These are phyloP conservation scores for Mycotypha africana DNA, from an alignment of 371 early-diverging fungal genomes.

Conservation along the genomic window DNA sequence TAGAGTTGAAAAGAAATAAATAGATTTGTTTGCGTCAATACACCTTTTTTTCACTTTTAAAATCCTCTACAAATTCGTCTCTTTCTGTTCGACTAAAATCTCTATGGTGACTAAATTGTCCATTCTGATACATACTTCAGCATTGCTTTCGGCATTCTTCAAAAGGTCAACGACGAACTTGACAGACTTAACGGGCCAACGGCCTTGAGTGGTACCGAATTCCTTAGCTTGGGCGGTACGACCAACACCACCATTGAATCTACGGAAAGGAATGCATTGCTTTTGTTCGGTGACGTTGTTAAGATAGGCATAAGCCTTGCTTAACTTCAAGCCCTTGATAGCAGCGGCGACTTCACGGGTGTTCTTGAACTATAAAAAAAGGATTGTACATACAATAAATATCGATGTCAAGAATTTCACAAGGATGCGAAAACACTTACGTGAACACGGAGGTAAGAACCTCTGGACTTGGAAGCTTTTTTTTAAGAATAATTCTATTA, in stretches of 20 bases:
- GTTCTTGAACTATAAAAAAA: constrained; percentile 79
- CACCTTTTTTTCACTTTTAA: background rate
- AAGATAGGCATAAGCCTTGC: constrained; percentile 93
- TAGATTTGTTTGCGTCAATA: background rate
- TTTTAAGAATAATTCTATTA: too few species aligned
- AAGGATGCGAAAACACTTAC: constrained; percentile 30
- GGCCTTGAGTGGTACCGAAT: constrained; percentile 87
- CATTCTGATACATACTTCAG: too few species aligned
- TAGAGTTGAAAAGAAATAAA: constrained; percentile 8
- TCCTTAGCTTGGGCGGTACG: constrained; percentile 96
- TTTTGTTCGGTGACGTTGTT: constrained; percentile 93
- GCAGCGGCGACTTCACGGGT: constrained; percentile 97
- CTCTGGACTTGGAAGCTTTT: constrained; percentile 89
- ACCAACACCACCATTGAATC: constrained; percentile 96
- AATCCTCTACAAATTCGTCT: background rate
- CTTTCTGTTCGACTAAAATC: background rate
- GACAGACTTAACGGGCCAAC: constrained; percentile 98
- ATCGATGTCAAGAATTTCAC: too few species aligned
- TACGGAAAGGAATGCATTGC: constrained; percentile 96
- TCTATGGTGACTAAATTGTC: background rate
- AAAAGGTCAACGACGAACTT: constrained; percentile 89
- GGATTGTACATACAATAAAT: background rate
- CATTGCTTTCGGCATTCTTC: constrained; percentile 96
- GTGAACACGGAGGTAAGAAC: constrained; percentile 97
- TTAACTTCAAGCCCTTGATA: constrained; percentile 91